These are phyloP conservation scores for Backusella luteola DNA, from an alignment of 192 early-diverging fungal genomes.

Conservation along the genomic window DNA sequence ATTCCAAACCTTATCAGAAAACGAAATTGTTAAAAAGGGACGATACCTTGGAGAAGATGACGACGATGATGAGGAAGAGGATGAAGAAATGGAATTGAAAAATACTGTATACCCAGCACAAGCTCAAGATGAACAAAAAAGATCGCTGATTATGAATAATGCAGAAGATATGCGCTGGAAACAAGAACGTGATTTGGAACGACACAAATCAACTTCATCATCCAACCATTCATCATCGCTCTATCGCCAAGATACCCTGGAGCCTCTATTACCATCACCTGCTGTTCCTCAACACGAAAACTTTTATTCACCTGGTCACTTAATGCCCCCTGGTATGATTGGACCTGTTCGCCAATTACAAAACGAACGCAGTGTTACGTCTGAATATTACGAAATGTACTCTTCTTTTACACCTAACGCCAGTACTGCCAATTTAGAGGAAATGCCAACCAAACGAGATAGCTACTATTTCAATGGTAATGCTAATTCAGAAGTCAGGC, in stretches of 20 bases:
- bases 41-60: not conserved
- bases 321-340: not conserved
- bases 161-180: slow-evolving; percentile 3
- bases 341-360: not conserved
- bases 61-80: not conserved
- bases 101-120: not conserved
- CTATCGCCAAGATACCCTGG: not conserved
- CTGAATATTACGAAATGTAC: slow-evolving; percentile 17
- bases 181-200: not conserved
- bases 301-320: not conserved
- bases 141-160: not conserved
- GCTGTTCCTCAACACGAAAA: not conserved
- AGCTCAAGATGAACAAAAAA: not conserved
- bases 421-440: not conserved
- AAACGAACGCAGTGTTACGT: slow-evolving; percentile 15
- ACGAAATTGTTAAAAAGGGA: slow-evolving; percentile 16
- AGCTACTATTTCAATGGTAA: not conserved
- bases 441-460: not conserved
- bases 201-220: not conserved
- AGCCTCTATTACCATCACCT: not conserved
- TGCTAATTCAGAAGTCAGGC: not conserved
- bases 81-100: not conserved
- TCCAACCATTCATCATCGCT: not conserved
- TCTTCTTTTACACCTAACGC: slow-evolving; percentile 7
- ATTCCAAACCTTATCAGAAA: slow-evolving; percentile 10